Evolutionary conservation across 495 filamentous ascomycete genomes (phyloP), one percentile per base, ranked within the genome.

Genomic region (Aspergillus diversus): DNA sequence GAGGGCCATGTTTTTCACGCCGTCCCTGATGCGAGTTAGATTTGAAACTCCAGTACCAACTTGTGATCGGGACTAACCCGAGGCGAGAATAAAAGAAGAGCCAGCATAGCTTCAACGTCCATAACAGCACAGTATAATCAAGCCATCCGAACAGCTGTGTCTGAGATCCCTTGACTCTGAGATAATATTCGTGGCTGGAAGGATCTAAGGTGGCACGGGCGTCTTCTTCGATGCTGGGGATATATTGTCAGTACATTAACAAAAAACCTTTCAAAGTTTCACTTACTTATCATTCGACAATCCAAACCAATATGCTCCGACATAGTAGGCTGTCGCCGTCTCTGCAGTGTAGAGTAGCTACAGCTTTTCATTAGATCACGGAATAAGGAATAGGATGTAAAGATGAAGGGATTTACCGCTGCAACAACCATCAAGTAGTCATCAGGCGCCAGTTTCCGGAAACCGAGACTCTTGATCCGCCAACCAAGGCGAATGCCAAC

Each of bases 21-120:
- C 39, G 39, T 43, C 39, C 8, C 39, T 43, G 39, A 11, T 43
- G 11, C 8, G 8, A 6, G 39, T 43, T 15, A 43, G 39, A 43
- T 11, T 43, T 6, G 11, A 13, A 43, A 15, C 11, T 13, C 11
- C 4, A 39, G 8, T 13, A 43, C n/a, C 8, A 11, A 4, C 8
- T 11, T 43, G 11, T 11, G 39, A 11, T 43, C 8, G 3, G n/a
- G 11, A 43, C 39, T 43, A 15, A 43, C 39, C 39, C 39, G n/a
- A 43, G 39, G 39, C 39, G 39, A 12, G 39, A 43, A 43, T 43
- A 43, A 15, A 43, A 43, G 39, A 43, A 43, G n/a, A 43, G 39
- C 39, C 39, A 43, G 39, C 39, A 43, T 43, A 43, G 39, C 39
- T 43, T 43, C 39, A 43, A 11, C 39, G 39, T 43, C 39, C 39